Conservation (phyloP, 176 grass and related monocot genomes). For the Aegilops bicornis region DNA sequence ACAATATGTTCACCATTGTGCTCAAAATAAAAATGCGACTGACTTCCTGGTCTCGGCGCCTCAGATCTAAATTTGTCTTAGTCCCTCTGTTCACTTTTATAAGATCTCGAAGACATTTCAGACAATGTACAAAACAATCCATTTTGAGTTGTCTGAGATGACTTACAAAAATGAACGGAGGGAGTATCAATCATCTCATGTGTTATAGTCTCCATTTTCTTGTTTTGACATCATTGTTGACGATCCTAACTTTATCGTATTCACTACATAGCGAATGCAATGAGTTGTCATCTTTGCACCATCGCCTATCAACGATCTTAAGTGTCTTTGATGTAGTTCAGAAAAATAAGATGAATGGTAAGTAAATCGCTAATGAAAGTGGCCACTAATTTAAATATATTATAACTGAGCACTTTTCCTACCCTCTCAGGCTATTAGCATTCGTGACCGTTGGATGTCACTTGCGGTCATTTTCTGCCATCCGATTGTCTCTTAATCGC, state of each 20-base stretch:
- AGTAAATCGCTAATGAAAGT: neutral
- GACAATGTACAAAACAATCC: too few relatives aligned
- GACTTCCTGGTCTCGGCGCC: neutral
- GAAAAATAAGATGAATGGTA: neutral
- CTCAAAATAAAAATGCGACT: neutral
- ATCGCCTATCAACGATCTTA: neutral
- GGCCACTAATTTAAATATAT: too few relatives aligned
- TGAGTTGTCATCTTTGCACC: neutral
- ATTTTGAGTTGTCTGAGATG: too few relatives aligned
- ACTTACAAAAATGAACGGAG: too few relatives aligned
- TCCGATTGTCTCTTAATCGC: too few relatives aligned
- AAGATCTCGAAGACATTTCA: too few relatives aligned
- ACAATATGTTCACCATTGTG: neutral
- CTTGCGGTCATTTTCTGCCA: too few relatives aligned
- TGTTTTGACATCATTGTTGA: neutral
- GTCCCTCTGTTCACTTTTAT: too few relatives aligned
- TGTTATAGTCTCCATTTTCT: neutral
- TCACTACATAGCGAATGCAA: neutral
- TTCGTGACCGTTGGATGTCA: too few relatives aligned
- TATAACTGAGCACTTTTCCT: too few relatives aligned
- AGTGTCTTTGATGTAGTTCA: neutral
- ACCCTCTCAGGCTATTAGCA: too few relatives aligned
- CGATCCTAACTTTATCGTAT: neutral
- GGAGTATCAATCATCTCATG: neutral
- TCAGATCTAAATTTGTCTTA: neutral